phyloP scores from a whole-genome alignment of 495 filamentous ascomycete species.

The Hapsidospora chrysogenum region DNA sequence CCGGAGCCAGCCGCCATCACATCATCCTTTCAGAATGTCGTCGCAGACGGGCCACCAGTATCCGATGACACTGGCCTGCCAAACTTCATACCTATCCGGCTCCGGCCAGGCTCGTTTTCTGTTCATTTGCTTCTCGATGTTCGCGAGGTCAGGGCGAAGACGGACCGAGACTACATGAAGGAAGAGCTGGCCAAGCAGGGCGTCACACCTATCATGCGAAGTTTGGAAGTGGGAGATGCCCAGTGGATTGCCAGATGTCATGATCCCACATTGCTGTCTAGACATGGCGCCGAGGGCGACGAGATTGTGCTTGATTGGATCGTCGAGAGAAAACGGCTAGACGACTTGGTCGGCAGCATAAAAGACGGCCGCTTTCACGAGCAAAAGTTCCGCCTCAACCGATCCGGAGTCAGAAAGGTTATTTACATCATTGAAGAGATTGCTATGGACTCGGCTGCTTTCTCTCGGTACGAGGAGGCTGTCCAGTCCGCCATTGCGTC shows the following conservation, averaged over 20 bases:
- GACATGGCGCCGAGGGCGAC: conserved; percentile 45
- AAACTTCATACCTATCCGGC: conserved; percentile 37
- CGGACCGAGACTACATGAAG: conserved; percentile 64
- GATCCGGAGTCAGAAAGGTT: conserved; percentile 56
- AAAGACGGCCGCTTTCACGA: conserved; percentile 76
- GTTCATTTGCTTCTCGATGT: conserved; percentile 60
- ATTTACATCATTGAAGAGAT: conserved; percentile 72
- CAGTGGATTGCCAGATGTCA: conserved; percentile 68
- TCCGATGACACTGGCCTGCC: conserved; percentile 22
- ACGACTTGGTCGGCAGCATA: conserved; percentile 64
- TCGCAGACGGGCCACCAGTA: conserved; percentile 20
- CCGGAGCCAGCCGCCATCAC: conserved; percentile 1
- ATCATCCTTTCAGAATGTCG: conserved; percentile 16
- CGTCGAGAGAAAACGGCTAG: conserved; percentile 66
- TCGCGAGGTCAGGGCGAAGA: conserved; percentile 62
- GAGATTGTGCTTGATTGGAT: conserved; percentile 72
- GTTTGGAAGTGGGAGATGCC: conserved; percentile 58
- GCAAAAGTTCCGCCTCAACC: conserved; percentile 66
- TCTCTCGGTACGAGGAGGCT: conserved; percentile 43
- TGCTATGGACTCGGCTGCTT: conserved; percentile 27
- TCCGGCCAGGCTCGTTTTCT: conserved; percentile 49
- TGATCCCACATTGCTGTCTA: conserved; percentile 36
- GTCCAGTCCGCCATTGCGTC: conserved; percentile 60
- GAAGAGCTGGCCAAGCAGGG: conserved; percentile 53
- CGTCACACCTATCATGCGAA: conserved; percentile 44